Percentiles rank a stretch among this genome's conserved stretches.
Conservation (phyloP, 371 early-diverging fungal species). For the Lichtheimia hyalospora region DNA sequence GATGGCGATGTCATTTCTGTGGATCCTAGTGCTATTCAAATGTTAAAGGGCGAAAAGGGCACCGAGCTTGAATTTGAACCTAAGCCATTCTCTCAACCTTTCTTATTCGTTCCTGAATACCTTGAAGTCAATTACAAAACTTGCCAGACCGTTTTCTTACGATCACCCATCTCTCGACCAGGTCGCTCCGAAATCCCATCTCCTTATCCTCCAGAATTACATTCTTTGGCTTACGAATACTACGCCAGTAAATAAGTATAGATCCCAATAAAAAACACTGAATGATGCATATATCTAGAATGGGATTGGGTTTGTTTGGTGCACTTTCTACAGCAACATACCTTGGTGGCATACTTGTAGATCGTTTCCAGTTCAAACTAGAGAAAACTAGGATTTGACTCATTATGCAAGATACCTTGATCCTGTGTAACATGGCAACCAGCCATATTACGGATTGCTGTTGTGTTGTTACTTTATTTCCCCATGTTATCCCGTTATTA, state of each 20-base stretch:
- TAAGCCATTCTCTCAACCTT: constrained; percentile 87
- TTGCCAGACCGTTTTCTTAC: constrained; percentile 85
- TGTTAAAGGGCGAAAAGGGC: constrained; percentile 61
- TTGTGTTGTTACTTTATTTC: no score
- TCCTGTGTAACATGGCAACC: no score
- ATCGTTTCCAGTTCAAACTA: no score
- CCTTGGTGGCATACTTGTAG: no score
- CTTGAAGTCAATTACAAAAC: constrained; percentile 96
- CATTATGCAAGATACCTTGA: no score
- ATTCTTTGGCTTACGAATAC: constrained; percentile 90
- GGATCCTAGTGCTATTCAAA: constrained; percentile 76
- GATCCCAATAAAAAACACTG: not conserved
- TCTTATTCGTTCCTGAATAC: constrained; percentile 94
- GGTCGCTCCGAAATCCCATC: constrained; percentile 90
- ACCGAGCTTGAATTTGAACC: constrained; percentile 70
- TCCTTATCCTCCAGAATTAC: constrained; percentile 88
- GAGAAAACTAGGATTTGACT: no score
- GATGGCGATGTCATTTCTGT: constrained; percentile 92
- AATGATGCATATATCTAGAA: no score
- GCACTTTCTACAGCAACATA: no score
- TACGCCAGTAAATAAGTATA: constrained; percentile 58
- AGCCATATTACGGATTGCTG: no score
- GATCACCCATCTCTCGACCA: constrained; percentile 86
- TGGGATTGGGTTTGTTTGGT: no score
- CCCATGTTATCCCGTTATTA: no score